Evolutionary conservation across 352 stramenopile genomes (phyloP), one percentile per base, ranked within the genome.

Genomic region (Phytophthora tentaculata): DNA sequence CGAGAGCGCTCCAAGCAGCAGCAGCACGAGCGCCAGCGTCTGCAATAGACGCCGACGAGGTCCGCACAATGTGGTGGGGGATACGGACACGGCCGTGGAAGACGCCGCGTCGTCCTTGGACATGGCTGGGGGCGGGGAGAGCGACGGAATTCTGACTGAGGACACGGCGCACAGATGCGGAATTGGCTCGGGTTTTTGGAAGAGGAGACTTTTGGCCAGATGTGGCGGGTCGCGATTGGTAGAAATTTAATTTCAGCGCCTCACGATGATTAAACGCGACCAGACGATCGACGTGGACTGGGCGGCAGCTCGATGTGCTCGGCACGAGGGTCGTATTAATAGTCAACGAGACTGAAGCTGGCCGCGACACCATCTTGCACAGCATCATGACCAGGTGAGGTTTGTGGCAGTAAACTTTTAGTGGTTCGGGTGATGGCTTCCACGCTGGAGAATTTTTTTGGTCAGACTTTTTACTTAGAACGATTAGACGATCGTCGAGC

Each of bases 41-140:
- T 67, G 53, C 13, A 61, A 17, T 14, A 69, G 12, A 6, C 61
- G 61, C 0, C 61, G 53, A n/a, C 54, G 61, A 8, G 35, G 26
- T 39, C 61, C 35, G 61, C 55, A 69, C 13, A 41, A 48, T 17
- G 43, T 39, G 23, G 55, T 47, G 28, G 53, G 39, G 32, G 64
- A 48, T 19, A 52, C 39, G 41, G 64, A 41, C 43, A 47, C 60
- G 8, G 41, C 56, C 28, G 56, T 52, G 28, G 64, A 55, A 23
- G 61, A 17, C 29, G 52, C 35, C 20, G 48, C 32, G 22, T 64
- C 41, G 44, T 69, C 55, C 54, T 69, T 64, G 24, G 35, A 20
- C 61, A 69, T 69, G 28, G 66, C 66, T 53, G 66, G 65, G 37
- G 66, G 66, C 45, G 60, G 60, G 22, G 66, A 73, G 32, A 73